Base-by-base conservation (phyloP, 2,329 filamentous ascomycete genomes). In the Domatiomyces globalis region DNA sequence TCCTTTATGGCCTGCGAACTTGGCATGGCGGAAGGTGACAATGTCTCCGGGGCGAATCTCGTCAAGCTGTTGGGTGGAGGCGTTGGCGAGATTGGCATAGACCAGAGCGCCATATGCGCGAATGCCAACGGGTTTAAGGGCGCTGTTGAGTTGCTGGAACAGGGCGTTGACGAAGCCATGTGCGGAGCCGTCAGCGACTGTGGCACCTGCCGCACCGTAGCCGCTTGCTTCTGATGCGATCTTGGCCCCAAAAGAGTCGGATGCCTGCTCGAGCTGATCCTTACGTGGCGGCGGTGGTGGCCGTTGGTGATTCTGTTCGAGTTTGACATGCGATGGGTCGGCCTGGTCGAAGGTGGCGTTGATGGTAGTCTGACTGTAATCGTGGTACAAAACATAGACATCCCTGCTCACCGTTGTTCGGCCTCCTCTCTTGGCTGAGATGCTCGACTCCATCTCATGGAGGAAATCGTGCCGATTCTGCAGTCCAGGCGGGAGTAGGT, bases 11-110 rank as follows among this genome's bases (percentile, higher is more conserved):
- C 92, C 92, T 68, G 95, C 87, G 71, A 98, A 95, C 58, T 83
- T 85, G 42, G 89, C 85, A 61, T 95, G 95, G 60, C 92, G 85
- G 63, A 98, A 83, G 15, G 84, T 89, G 51, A 98, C 80, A 56
- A 98, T 88, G 63, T 98, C 92, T 48, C 92, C 92, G 0, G 87
- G 77, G 0, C 92, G 82, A 60, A 98, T 98, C 70, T 95, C 87
- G 63, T 96, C 92, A 62, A 85, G 83, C 61, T 94, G 85, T 62
- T 86, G 82, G 3, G 88, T 90, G 5, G 85, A 87, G 1, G 92
- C 90, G 65, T 98, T 98, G 63, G 87, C 92, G 52, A 96, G 78
- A 65, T 98, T 98, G 58, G 86, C 80, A 67, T 98, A 98, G 12
- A 98, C 87, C 20, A 94, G 74, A 4, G 90, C 88, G 54, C 92